Base-by-base conservation (phyloP, 768 basidiomycete species). In the Punctularia strigosozonata region DNA sequence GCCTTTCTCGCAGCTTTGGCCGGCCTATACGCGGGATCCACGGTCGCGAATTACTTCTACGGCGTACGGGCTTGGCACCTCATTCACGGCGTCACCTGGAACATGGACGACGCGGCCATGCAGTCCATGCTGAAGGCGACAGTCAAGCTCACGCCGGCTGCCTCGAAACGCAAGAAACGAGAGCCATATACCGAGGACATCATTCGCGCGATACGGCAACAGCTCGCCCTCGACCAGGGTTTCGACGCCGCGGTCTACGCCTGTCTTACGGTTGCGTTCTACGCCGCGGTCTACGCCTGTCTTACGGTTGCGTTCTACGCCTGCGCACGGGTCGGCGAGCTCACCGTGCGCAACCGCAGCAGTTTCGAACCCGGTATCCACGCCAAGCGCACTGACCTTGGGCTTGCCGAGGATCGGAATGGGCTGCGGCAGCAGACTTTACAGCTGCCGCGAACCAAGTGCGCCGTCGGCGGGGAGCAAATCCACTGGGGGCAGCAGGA, bases 1-100 rank as follows among this genome's bases (percentile, higher is more conserved):
- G n/a, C 37, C 5, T 54, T 50, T 37, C 23, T 54, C n/a, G 17
- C 47, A 4, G 19, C 12, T 5, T 30, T 46, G 1, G 48, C 49
- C 1, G 65, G 64, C 0, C 25, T 54, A 0, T 64, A 64, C 40
- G 41, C 64, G 0, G 53, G 50, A 0, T 43, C 37, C 10, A 53
- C 64, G 0, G 44, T 71, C 0, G 26, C 37, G 1, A 69, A 68
- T 47, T 68, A 64, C 39, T 15, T 68, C 0, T 43, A 45, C 2
- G 63, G 60, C 0, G 31, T 72, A 1, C 46, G 58, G 1, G 67
- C 69, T 2, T 74, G 69, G 69, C 68, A 74, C 45, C 49, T 61
- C 2, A 36, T 71, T 0, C 68, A 74, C 40, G 52, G 65, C 0
- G 4, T 63, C 0, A 31, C 22, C 0, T 70, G 62, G 61, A 31